Evolutionary conservation across 2,329 filamentous ascomycete species (phyloP).

Genomic region (Aspergillus costaricaensis): DNA sequence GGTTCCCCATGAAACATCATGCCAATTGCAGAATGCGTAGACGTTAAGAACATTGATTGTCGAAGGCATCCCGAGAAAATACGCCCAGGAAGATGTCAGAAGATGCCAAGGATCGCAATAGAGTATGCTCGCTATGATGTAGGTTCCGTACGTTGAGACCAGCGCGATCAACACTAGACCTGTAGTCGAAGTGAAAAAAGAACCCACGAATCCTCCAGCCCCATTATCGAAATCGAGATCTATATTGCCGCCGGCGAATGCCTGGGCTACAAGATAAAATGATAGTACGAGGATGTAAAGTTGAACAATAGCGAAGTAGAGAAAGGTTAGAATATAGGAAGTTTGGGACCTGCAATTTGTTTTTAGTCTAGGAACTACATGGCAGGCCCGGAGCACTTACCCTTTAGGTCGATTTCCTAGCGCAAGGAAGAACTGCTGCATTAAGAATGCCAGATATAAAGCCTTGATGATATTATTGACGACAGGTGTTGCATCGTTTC

Average conservation of each 20-base stretch:
- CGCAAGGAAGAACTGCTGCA: conserved; percentile 93
- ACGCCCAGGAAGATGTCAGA: conserved; percentile 96
- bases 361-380: not conserved
- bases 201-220: conserved; percentile 66
- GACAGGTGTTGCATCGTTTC: conserved; percentile 79
- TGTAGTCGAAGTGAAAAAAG: conserved; percentile 77
- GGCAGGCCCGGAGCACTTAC: not conserved
- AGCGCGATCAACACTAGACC: conserved; percentile 94
- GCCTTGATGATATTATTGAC: conserved; percentile 92
- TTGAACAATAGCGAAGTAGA: conserved; percentile 84
- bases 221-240: conserved; percentile 68
- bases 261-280: conserved; percentile 81
- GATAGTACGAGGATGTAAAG: conserved; percentile 87
- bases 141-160: conserved; percentile 91
- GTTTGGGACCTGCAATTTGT: conserved; percentile 63
- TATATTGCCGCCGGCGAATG: conserved; percentile 63
- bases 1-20: conserved; percentile 99
- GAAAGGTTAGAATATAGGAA: conserved; percentile 87
- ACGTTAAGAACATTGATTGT: conserved; percentile 99
- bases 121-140: conserved; percentile 94
- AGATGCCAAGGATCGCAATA: conserved; percentile 99
- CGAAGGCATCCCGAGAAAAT: conserved; percentile 80
- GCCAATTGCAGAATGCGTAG: conserved; percentile 99
- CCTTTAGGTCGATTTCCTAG: conserved; percentile 96
- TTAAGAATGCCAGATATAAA: conserved; percentile 83